A percentile compares a stretch with the other conserved stretches of the same genome.
These are phyloP conservation scores for Fusarium staphyleae DNA, from an alignment of 2,329 filamentous ascomycete genomes.

Conservation along the genomic window DNA sequence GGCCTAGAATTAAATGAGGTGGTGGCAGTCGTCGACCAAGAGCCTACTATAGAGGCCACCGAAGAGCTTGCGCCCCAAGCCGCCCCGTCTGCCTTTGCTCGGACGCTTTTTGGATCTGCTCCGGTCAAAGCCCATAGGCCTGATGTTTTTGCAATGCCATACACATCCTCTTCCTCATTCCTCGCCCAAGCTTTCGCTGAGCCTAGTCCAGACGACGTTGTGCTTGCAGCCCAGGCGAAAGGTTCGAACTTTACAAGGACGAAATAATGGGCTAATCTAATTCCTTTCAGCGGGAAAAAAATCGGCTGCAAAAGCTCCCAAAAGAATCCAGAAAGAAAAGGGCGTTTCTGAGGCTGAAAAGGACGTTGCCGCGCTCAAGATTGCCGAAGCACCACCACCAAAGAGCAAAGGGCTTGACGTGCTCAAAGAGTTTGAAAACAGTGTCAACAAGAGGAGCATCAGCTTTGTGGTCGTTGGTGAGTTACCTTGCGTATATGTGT, in stretches of 20 bases:
- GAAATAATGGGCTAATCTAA: conserved; percentile 61
- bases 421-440: conserved; percentile 77
- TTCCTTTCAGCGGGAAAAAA: conserved; percentile 62
- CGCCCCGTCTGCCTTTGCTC: conserved; percentile 64
- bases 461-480: conserved; percentile 93
- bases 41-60: background rate
- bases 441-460: conserved; percentile 77
- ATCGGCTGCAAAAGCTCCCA: conserved; percentile 49
- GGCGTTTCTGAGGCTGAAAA: conserved; percentile 38
- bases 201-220: conserved; percentile 91
- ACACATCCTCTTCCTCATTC: conserved; percentile 57
- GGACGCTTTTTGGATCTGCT: conserved; percentile 58
- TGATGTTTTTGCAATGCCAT: conserved; percentile 55
- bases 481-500: conserved; percentile 36
- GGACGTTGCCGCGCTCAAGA: conserved; percentile 47
- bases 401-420: conserved; percentile 86
- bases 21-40: background rate
- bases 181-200: conserved; percentile 73
- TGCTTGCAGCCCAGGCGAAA: conserved; percentile 87
- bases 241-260: conserved; percentile 71
- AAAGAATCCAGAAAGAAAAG: conserved; percentile 51
- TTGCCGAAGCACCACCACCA: conserved; percentile 63
- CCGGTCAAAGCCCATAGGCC: conserved; percentile 42
- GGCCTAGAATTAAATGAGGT: background rate
- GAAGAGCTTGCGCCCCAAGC: conserved; percentile 18